Percentiles rank a stretch among this genome's conserved stretches.
phyloP scores from a whole-genome alignment of 257 asterid species.

The Petunia secreta region DNA sequence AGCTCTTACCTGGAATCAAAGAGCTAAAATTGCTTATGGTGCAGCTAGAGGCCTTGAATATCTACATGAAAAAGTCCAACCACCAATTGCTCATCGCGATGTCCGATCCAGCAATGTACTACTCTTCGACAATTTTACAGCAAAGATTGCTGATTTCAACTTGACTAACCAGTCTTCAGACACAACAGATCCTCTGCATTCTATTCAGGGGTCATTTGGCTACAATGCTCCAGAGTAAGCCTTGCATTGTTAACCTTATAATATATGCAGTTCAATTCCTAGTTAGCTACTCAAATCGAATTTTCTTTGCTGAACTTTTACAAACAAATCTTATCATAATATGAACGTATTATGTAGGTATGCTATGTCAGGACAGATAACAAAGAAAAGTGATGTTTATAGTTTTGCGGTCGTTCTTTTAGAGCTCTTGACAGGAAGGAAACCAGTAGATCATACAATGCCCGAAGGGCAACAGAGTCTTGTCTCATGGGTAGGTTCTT shows the following conservation, averaged over 20 bases:
- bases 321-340: neutral
- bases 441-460: conserved; percentile 89
- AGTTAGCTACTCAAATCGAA: neutral
- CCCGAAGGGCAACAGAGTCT: conserved; percentile 86
- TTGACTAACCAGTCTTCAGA: conserved; percentile 79
- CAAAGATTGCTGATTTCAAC: conserved; percentile 80
- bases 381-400: conserved; percentile 75
- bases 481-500: conserved; percentile 63
- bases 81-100: conserved; percentile 78
- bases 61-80: conserved; percentile 79
- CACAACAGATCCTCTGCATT: conserved; percentile 36
- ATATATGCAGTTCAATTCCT: neutral
- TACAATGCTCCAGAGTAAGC: conserved; percentile 90
- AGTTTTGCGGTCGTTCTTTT: conserved; percentile 79
- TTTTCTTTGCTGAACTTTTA: neutral
- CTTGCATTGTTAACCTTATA: neutral
- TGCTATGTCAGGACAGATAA: conserved; percentile 77
- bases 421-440: conserved; percentile 75
- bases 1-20: conserved; percentile 67
- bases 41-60: conserved; percentile 84
- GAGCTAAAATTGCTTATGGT: conserved; percentile 83
- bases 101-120: conserved; percentile 86
- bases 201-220: conserved; percentile 75
- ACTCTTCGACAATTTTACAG: conserved; percentile 66
- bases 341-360: conserved; percentile 42